phyloP scores from a whole-genome alignment of 164 flowering plant genomes.

The Liquidambar formosana region DNA sequence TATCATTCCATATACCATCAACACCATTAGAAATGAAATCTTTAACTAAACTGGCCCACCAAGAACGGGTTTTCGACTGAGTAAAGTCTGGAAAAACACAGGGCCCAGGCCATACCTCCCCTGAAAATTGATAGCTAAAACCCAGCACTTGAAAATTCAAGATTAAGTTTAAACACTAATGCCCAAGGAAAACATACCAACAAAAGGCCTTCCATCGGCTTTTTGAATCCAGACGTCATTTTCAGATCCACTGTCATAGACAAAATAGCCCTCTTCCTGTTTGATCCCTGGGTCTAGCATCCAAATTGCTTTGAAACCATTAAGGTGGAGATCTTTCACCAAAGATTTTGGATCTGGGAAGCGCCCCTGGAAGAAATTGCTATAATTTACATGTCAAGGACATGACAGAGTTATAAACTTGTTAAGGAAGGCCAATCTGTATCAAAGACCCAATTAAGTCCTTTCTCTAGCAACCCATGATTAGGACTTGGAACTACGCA shows the following conservation, averaged over 20 bases:
- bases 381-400: neutral
- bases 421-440: neutral
- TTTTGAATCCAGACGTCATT: conserved; percentile 70
- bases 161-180: conserved; percentile 1
- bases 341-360: conserved; percentile 76
- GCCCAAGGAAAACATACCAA: conserved; percentile 47
- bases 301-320: conserved; percentile 95
- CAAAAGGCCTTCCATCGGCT: conserved; percentile 73
- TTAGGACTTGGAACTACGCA: too few relatives aligned
- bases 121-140: conserved; percentile 33
- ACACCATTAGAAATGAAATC: conserved; percentile 85
- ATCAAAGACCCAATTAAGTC: neutral
- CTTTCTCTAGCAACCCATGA: neutral
- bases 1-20: conserved; percentile 99
- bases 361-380: conserved; percentile 47
- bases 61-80: conserved; percentile 71
- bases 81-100: conserved; percentile 97
- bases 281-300: conserved; percentile 98
- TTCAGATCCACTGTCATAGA: conserved; percentile 82
- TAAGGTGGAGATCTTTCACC: conserved; percentile 61
- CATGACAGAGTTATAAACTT: neutral
- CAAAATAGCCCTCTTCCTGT: conserved; percentile 73
- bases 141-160: neutral
- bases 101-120: conserved; percentile 97
- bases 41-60: conserved; percentile 92